These are phyloP conservation scores for Ceratocystis huliohia DNA, from an alignment of 2,329 filamentous ascomycete genomes.

Conservation along the genomic window DNA sequence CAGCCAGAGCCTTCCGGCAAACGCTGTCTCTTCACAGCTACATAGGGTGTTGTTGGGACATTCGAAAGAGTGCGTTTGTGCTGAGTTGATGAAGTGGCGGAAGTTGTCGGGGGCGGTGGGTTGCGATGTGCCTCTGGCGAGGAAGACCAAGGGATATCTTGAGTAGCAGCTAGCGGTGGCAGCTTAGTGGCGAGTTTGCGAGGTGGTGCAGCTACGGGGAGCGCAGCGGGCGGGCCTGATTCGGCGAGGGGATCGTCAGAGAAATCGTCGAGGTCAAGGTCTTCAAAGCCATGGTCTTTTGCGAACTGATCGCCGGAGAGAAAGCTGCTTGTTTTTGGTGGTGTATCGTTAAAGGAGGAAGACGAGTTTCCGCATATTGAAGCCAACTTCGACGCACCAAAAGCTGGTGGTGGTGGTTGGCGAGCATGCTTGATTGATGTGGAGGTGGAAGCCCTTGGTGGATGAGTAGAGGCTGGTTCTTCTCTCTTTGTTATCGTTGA, in stretches of 20 bases:
- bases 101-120: neutral
- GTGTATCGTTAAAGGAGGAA: constrained; percentile 12
- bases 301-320: constrained; percentile 14
- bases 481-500: neutral
- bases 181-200: constrained; percentile 10
- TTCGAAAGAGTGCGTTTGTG: constrained; percentile 8
- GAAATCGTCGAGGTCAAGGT: constrained; percentile 18
- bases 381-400: constrained; percentile 9
- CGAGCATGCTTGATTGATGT: neutral
- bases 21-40: constrained; percentile 17
- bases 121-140: constrained; percentile 5
- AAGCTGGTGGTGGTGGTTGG: constrained; percentile 2
- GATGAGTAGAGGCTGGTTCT: neutral
- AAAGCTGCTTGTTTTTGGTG: neutral
- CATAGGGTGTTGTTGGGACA: neutral
- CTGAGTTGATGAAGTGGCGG: neutral
- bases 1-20: constrained; percentile 10
- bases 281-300: constrained; percentile 19
- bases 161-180: constrained; percentile 5
- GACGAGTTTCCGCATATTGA: constrained; percentile 13
- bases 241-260: constrained; percentile 19
- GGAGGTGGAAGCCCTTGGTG: neutral
- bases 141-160: constrained; percentile 7
- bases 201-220: constrained; percentile 11
- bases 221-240: constrained; percentile 8